Evolutionary conservation across 179 eudicot genomes (phyloP).

Genomic region (Drosera spatulata): DNA sequence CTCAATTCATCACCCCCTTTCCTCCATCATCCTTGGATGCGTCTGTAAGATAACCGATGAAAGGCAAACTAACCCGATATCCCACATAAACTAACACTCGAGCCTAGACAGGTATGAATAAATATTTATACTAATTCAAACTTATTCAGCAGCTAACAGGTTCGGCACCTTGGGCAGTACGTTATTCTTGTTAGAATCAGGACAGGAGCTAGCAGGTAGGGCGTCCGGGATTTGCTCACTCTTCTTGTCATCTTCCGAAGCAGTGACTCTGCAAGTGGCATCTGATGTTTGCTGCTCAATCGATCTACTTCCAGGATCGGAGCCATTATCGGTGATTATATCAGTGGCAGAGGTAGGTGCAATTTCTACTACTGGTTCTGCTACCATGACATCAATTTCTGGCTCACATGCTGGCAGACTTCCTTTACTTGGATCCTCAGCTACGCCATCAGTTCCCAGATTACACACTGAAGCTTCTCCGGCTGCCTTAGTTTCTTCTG

Average conservation of each 20-base stretch:
- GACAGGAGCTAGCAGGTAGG: constrained; percentile 7
- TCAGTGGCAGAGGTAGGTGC: constrained; percentile 3
- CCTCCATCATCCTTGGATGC: too few relatives aligned
- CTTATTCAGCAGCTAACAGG: constrained; percentile 24
- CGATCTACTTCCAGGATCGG: constrained; percentile 1
- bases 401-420: neutral
- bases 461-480: neutral
- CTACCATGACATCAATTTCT: neutral
- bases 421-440: too few relatives aligned
- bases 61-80: too few relatives aligned
- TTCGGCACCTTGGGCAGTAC: constrained; percentile 9
- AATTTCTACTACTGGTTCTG: constrained; percentile 7
- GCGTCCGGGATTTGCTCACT: constrained; percentile 7
- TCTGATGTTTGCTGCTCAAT: constrained; percentile 7
- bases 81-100: too few relatives aligned
- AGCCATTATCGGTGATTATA: constrained; percentile 3
- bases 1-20: too few relatives aligned
- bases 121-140: neutral
- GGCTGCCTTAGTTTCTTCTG: constrained; percentile 15
- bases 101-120: too few relatives aligned
- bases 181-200: constrained; percentile 8
- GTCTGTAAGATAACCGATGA: too few relatives aligned
- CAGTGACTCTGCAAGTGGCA: neutral
- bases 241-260: constrained; percentile 4
- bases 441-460: too few relatives aligned